Conservation (phyloP, 208 protist species). For the Wallacemonas sp. region DNA sequence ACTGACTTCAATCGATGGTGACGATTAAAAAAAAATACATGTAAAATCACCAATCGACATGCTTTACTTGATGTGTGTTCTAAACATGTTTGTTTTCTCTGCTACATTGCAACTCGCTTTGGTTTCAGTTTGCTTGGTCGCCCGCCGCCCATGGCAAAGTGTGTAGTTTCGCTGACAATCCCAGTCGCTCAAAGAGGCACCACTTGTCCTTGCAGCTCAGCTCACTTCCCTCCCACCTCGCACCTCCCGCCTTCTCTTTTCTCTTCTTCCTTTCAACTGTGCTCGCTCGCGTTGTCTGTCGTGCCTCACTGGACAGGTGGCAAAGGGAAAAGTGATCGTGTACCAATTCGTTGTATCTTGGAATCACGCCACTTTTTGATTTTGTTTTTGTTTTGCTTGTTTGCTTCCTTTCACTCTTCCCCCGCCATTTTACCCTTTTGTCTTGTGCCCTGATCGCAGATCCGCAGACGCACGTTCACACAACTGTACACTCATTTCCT, state of each 20-base stretch:
- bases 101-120: background rate
- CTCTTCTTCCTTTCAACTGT: conserved; percentile 14
- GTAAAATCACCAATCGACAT: no score
- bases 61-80: no score
- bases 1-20: no score
- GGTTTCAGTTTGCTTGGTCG: background rate
- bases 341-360: no score
- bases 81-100: conserved; percentile 4
- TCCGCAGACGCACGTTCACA: background rate
- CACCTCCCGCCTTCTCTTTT: conserved; percentile 1
- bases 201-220: no score
- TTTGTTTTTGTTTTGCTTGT: conserved; percentile 1
- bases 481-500: no score
- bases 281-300: background rate
- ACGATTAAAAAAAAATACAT: no score
- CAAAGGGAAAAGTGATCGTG: no score
- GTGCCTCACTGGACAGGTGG: no score
- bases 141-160: background rate
- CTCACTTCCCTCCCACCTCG: background rate
- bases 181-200: no score
- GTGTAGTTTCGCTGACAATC: background rate
- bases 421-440: background rate
- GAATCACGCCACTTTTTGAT: background rate
- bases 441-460: background rate
- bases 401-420: conserved; percentile 1